Percentiles rank a stretch among this genome's conserved stretches.
phyloP scores from a whole-genome alignment of 805 yeast genomes.

The Pichia eremophila region DNA sequence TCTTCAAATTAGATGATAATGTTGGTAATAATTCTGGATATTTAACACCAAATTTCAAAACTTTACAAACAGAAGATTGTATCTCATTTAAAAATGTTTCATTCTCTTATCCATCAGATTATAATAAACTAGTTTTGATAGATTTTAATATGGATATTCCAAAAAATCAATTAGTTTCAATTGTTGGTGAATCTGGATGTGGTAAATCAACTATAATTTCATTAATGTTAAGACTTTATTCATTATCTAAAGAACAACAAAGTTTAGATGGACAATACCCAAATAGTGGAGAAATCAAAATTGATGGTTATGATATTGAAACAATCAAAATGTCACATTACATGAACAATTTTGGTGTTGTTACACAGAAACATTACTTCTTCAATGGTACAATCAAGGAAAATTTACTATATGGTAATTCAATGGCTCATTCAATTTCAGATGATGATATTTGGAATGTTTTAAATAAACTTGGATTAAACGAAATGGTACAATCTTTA shows the following conservation, averaged over 20 bases:
- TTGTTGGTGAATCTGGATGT: slow-evolving; percentile 82
- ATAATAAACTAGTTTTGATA: slow-evolving; percentile 26
- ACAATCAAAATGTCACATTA: slow-evolving; percentile 37
- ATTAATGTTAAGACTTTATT: slow-evolving; percentile 46
- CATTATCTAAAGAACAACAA: slow-evolving; percentile 5
- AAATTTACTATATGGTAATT: slow-evolving; percentile 57
- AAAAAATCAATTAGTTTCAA: slow-evolving; percentile 46
- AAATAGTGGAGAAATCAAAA: slow-evolving; percentile 26
- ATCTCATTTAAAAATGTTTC: slow-evolving; percentile 36
- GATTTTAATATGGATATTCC: slow-evolving; percentile 34
- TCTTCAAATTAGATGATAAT: slow-evolving; percentile 26
- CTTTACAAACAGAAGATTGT: slow-evolving; percentile 8
- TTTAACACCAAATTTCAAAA: slow-evolving; percentile 18
- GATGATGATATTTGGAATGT: slow-evolving; percentile 28
- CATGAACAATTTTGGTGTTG: slow-evolving; percentile 52
- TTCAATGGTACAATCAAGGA: slow-evolving; percentile 68
- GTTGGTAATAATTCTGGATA: slow-evolving; percentile 31
- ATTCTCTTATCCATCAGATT: slow-evolving; percentile 38
- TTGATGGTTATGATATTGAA: slow-evolving; percentile 38
- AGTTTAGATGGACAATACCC: background rate
- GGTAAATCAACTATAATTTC: slow-evolving; percentile 79
- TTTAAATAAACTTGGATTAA: slow-evolving; percentile 40
- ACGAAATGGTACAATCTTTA: slow-evolving; percentile 43
- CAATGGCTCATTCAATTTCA: slow-evolving; percentile 10
- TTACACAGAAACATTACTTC: slow-evolving; percentile 64